Base-by-base conservation (phyloP, 1,284 basidiomycete genomes). In the Hymenochaete sp. region DNA sequence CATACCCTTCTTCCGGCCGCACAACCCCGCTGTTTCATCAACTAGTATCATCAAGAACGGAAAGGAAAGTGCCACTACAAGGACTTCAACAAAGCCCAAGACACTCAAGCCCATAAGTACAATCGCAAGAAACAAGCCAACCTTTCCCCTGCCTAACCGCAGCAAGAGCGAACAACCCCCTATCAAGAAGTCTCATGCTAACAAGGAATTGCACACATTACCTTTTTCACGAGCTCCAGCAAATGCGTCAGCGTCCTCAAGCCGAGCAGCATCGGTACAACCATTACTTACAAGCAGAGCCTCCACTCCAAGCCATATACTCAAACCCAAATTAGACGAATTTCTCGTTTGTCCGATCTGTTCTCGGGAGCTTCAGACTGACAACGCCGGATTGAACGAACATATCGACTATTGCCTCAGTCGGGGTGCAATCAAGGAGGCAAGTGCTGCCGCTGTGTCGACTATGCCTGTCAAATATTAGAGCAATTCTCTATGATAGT, bases 371-470 rank as follows among this genome's bases (percentile, higher is more conserved):
- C 55, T 84, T 48, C 62, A 68, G 49, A 73, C 68, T 1, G 75
- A 85, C 57, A 88, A 88, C 55, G 66, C 70, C 44, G 75, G 72
- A 2, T 59, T 88, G 19, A 88, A 88, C 58, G 67, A 73, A 22
- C 84, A 88, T 54, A 67, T 88, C 41, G 85, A 88, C 59, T 87
- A 81, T 56, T 88, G 85, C 55, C 58, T 88, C 45, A 87, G 80
- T 57, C 75, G 75, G 47, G 69, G 68, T 21, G 81, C 75, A 5
- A 87, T 89, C 47, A 63, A 71, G 49, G 71, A 81, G 55, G n/a
- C n/a, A n/a, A n/a, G n/a, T n/a, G 84, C n/a, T n/a, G n/a, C n/a
- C n/a, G n/a, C n/a, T n/a, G n/a, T n/a, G n/a, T n/a, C 32, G 5
- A 6, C 32, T 35, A n/a, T n/a, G 14, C 32, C 32, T 16, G 26